Evolutionary conservation across 176 grass and related monocot species (phyloP).

Genomic region (Oryza nivara): DNA sequence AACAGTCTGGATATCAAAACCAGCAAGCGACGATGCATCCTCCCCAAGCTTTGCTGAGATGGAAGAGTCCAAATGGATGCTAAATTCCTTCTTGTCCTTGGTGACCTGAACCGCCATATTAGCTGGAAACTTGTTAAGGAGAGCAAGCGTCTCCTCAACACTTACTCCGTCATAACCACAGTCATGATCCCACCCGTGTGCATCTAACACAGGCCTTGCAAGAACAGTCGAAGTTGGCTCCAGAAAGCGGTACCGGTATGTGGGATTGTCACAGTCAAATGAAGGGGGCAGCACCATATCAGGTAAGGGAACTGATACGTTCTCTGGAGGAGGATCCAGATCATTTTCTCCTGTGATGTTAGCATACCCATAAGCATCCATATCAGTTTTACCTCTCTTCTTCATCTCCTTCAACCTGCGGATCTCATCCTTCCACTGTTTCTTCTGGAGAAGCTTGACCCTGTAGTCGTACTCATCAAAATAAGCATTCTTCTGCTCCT

Average conservation of each 20-base stretch:
- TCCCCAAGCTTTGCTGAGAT: slow-evolving; percentile 89
- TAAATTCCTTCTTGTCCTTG: slow-evolving; percentile 98
- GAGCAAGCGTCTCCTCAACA: slow-evolving; percentile 73
- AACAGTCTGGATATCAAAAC: slow-evolving; percentile 87
- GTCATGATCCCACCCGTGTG: slow-evolving; percentile 96
- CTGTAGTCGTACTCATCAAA: slow-evolving; percentile 99
- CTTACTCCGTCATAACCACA: slow-evolving; percentile 94
- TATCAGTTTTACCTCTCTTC: slow-evolving; percentile 61
- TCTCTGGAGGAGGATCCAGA: slow-evolving; percentile 83
- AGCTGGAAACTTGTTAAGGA: slow-evolving; percentile 69
- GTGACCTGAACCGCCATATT: slow-evolving; percentile 76
- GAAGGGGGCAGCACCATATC: slow-evolving; percentile 91
- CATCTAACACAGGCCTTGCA: slow-evolving; percentile 80
- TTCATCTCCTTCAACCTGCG: slow-evolving; percentile 93
- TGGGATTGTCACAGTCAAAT: slow-evolving; percentile 82
- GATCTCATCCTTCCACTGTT: slow-evolving; percentile 97
- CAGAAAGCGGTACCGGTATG: slow-evolving; percentile 86
- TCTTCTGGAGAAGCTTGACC: slow-evolving; percentile 95
- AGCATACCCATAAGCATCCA: slow-evolving; percentile 62
- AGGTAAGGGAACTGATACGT: slow-evolving; percentile 79
- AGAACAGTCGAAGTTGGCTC: slow-evolving; percentile 75
- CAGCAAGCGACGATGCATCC: slow-evolving; percentile 75
- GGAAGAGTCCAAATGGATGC: slow-evolving; percentile 91
- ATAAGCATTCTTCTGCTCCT: slow-evolving; percentile 87
- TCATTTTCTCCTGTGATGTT: slow-evolving; percentile 58